Conservation (phyloP, 2,329 filamentous ascomycete species). For the Trichophyton mentagrophytes region DNA sequence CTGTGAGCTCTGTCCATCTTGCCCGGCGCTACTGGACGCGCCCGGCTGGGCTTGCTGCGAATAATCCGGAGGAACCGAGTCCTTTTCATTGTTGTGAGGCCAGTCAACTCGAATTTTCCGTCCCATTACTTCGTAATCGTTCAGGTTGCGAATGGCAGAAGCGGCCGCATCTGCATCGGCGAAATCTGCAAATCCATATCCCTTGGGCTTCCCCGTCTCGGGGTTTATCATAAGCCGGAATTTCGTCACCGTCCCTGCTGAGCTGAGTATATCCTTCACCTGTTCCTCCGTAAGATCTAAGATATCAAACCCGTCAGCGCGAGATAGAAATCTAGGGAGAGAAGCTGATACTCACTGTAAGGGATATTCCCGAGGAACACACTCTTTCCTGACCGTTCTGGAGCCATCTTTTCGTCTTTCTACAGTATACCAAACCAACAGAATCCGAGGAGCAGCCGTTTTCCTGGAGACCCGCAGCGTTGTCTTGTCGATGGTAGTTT, state of each 20-base stretch:
- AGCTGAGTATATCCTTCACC: constrained; percentile 85
- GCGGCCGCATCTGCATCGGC: constrained; percentile 84
- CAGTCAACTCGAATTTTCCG: constrained; percentile 91
- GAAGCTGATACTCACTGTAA: constrained; percentile 52
- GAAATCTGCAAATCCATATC: constrained; percentile 94
- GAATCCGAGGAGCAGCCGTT: neutral
- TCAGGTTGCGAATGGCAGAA: constrained; percentile 86
- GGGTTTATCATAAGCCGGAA: constrained; percentile 93
- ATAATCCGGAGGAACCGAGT: constrained; percentile 45
- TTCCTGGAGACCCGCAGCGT: neutral
- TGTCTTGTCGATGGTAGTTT: neutral
- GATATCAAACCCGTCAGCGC: neutral
- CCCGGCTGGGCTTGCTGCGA: constrained; percentile 26
- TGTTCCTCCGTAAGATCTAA: constrained; percentile 92
- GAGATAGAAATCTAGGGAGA: constrained; percentile 32
- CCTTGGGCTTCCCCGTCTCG: constrained; percentile 86
- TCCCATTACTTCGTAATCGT: constrained; percentile 90
- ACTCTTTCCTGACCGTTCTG: constrained; percentile 33
- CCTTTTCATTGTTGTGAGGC: constrained; percentile 76
- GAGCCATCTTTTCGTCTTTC: constrained; percentile 25
- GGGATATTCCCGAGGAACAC: constrained; percentile 48
- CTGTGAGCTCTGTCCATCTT: constrained; percentile 28
- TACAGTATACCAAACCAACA: neutral
- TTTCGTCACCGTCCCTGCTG: constrained; percentile 77
- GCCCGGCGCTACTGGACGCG: constrained; percentile 22